Evolutionary conservation across 2,329 filamentous ascomycete species (phyloP).

Genomic region (Leptographium flavum): DNA sequence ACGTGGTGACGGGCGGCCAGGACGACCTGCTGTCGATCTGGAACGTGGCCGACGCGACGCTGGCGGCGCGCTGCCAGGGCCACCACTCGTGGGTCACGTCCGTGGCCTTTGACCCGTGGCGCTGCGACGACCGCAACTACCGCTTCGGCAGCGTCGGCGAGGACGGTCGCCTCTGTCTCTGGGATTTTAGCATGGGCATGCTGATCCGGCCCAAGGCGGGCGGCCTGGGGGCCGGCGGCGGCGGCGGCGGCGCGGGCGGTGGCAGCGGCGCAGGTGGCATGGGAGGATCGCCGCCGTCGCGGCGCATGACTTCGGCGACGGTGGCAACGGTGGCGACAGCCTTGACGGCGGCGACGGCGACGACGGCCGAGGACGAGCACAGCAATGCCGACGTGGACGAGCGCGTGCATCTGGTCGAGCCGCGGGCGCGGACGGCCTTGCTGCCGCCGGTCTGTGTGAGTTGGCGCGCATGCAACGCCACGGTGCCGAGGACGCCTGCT

Average conservation of each 20-base stretch:
- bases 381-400: slow-evolving; percentile 27
- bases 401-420: slow-evolving; percentile 63
- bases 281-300: too few species aligned
- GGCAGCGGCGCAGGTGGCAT: too few species aligned
- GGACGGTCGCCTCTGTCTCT: slow-evolving; percentile 77
- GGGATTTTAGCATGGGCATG: slow-evolving; percentile 98
- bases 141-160: slow-evolving; percentile 93
- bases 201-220: slow-evolving; percentile 70
- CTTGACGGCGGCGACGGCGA: background rate
- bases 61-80: slow-evolving; percentile 86
- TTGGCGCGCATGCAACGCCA: too few species aligned
- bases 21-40: slow-evolving; percentile 95
- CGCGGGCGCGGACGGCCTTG: slow-evolving; percentile 70
- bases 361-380: slow-evolving; percentile 18
- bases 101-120: slow-evolving; percentile 92
- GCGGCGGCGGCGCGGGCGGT: background rate
- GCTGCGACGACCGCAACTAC: slow-evolving; percentile 90
- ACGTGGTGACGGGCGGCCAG: slow-evolving; percentile 87
- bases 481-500: too few species aligned
- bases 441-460: slow-evolving; percentile 79
- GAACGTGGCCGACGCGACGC: slow-evolving; percentile 68
- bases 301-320: too few species aligned
- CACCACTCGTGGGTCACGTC: slow-evolving; percentile 92
- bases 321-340: too few species aligned
- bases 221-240: slow-evolving; percentile 17